Evolutionary conservation across 495 filamentous ascomycete species (phyloP), one percentile per base, ranked within the genome.

Genomic region (Aspergillus bertholletiae): DNA sequence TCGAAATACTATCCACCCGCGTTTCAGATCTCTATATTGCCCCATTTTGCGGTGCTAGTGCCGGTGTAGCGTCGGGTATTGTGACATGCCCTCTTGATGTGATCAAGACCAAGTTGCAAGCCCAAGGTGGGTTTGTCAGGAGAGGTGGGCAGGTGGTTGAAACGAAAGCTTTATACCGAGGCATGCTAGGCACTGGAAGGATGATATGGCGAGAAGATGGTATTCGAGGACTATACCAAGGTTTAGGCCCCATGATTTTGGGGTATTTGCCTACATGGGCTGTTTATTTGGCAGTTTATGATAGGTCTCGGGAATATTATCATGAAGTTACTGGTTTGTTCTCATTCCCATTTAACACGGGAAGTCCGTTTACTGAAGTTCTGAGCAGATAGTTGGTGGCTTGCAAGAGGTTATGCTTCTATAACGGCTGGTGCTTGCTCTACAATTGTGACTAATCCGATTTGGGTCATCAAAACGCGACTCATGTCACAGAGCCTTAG

Each of bases 381-480:
- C 13, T 26, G 57, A 49, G 49, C 59, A 82, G 76, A 78, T 56
- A 84, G 76, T 59, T 81, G 80, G 71, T 85, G 82, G 76, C 62
- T 86, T 32, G 77, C 81, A 49, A 79, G 84, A 60, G 76, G 83
- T 17, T 80, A 81, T 71, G 92, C 95, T 23, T 94, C 95, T 21
- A 80, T 99, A 56, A 84, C 89, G 34, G 94, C 91, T 28, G 94
- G 94, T 17, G 90, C 86, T 51, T 96, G 88, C 67, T 96, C 90
- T 51, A 97, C 95, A 3, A 82, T 97, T 56, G 88, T 82, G 51
- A 99, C 94, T n/a, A 99, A 99, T 70, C 94, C 94, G 0, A 99
- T 99, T 54, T 99, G 94, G 94, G 95, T 99, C 24, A 96, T 99
- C 73, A 99, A 99, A 68, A 99, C 94, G 28, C 82, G 94, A 55